A percentile compares a stretch with the other conserved stretches of the same genome.
Evolutionary conservation across 768 basidiomycete species (phyloP).

Genomic region (Tylopilus rubrobrunneus): DNA sequence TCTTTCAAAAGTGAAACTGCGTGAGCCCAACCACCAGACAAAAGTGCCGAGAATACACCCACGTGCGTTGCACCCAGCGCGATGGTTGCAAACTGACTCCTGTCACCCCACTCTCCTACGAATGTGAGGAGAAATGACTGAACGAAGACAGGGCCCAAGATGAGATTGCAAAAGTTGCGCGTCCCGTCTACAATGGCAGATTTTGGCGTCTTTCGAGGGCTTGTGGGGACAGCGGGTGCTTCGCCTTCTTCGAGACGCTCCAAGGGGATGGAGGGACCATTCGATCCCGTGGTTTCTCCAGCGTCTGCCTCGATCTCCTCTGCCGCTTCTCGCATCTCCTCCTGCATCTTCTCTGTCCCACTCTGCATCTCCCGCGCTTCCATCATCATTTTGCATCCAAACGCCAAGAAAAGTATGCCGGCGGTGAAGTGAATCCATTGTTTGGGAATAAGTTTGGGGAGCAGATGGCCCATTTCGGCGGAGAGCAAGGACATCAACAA

Average conservation of each 20-base stretch:
- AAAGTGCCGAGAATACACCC: constrained; percentile 23
- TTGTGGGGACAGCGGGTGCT: constrained; percentile 10
- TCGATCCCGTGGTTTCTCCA: constrained; percentile 32
- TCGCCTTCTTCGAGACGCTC: constrained; percentile 75
- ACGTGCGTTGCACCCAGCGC: constrained; percentile 95
- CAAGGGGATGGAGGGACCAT: constrained; percentile 54
- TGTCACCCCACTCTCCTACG: constrained; percentile 98
- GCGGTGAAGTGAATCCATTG: constrained; percentile 70
- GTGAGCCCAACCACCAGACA: constrained; percentile 5
- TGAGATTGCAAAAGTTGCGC: constrained; percentile 76
- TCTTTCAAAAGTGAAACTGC: constrained; percentile 43
- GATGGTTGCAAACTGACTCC: constrained; percentile 96
- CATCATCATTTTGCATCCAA: constrained; percentile 84
- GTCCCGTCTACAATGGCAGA: constrained; percentile 51
- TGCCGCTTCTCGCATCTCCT: constrained; percentile 95
- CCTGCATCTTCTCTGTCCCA: constrained; percentile 78
- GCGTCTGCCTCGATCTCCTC: constrained; percentile 90
- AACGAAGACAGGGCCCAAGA: constrained; percentile 91
- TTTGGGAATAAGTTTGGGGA: constrained; percentile 76
- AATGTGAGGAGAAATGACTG: constrained; percentile 95
- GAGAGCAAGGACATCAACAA: constrained; percentile 92
- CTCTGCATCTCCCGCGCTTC: constrained; percentile 79
- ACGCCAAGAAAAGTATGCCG: constrained; percentile 80
- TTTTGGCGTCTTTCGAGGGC: constrained; percentile 15
- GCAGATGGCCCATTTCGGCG: constrained; percentile 87